Base-by-base conservation (phyloP, 176 grass and related monocot species). In the Bothriochloa decipiens region DNA sequence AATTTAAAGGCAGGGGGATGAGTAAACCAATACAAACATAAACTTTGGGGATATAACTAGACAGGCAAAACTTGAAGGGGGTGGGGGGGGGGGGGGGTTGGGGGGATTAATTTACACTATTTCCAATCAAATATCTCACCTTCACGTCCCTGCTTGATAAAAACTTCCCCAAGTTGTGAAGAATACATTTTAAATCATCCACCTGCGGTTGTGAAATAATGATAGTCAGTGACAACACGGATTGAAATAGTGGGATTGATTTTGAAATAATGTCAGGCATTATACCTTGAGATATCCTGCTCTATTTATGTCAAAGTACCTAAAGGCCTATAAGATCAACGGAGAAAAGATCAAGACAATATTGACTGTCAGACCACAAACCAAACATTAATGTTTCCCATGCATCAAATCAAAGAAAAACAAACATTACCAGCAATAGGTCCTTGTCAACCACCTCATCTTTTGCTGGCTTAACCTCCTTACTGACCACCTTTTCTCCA, bases 141-240 rank as follows among this genome's bases (percentile, higher is more conserved):
- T 99, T 99, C 37, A 99, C 93, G 77, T 99, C 93, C 63, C 88
- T 91, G 61, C 92, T 88, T 47, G 91, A 99, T 41, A 99, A 79
- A 74, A 96, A 99, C 67, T 92, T 99, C 13, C 97, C 93, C 72
- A 99, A 68, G 78, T 99, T 99, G 86, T 99, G 93, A 88, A 99
- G 87, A 84, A 99, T 96, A 72, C 91, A 96, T 79, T 90, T 92
- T 82, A 99, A 87, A 96, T 99, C 97, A 66, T 99, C 93, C 60
- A 96, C 97, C 97, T 99, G 90, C 69, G 55, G 15, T 72, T 61
- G 33, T 73, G 13, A 85, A 80, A 88, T 70, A n/a, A 42, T 23
- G 20, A 84, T 80, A 69, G 80, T 75, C 23, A 37, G 71, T 82
- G 53, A 22, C 18, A 40, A 82, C 18, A 14, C 1, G 9, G 41